Conservation (phyloP, 2,329 filamentous ascomycete species). For the Escovopsis sp. region DNA sequence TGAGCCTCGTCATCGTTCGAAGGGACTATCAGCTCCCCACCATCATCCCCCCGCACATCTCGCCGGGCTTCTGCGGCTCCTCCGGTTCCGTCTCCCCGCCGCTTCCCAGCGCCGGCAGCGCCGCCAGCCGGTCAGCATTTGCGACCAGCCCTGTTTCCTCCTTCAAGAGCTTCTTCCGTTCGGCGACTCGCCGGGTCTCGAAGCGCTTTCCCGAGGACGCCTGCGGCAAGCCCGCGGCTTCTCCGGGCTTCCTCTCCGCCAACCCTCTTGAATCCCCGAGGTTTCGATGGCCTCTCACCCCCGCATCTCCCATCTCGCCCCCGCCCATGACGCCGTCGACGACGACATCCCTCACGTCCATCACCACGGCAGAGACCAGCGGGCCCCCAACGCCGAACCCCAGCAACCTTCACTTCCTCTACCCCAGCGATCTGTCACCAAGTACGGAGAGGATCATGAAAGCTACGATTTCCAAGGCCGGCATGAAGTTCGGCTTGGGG, state of each 20-base stretch:
- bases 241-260: slow-evolving; percentile 19
- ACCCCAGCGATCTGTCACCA: slow-evolving; percentile 29
- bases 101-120: slow-evolving; percentile 5
- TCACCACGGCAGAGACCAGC: slow-evolving; percentile 17
- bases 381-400: slow-evolving; percentile 20
- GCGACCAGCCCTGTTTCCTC: slow-evolving; percentile 17
- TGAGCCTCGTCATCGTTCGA: slow-evolving; percentile 43
- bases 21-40: slow-evolving; percentile 41
- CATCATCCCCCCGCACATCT: slow-evolving; percentile 10
- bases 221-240: slow-evolving; percentile 10
- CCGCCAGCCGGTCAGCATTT: slow-evolving; percentile 18
- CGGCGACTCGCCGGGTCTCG: slow-evolving; percentile 11
- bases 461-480: slow-evolving; percentile 36
- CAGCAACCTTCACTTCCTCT: slow-evolving; percentile 36
- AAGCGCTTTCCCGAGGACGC: slow-evolving; percentile 12
- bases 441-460: slow-evolving; percentile 34
- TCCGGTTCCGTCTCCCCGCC: slow-evolving; percentile 15
- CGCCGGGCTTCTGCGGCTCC: slow-evolving; percentile 5
- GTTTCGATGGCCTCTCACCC: slow-evolving; percentile 20
- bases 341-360: slow-evolving; percentile 22
- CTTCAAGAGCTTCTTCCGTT: slow-evolving; percentile 18
- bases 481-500: slow-evolving; percentile 30
- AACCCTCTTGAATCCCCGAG: slow-evolving; percentile 13
- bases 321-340: slow-evolving; percentile 36
- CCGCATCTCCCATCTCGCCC: slow-evolving; percentile 24